Evolutionary conservation across 2,329 filamentous ascomycete genomes (phyloP), one percentile per base, ranked within the genome.

Genomic region (Chaetomium sp.): DNA sequence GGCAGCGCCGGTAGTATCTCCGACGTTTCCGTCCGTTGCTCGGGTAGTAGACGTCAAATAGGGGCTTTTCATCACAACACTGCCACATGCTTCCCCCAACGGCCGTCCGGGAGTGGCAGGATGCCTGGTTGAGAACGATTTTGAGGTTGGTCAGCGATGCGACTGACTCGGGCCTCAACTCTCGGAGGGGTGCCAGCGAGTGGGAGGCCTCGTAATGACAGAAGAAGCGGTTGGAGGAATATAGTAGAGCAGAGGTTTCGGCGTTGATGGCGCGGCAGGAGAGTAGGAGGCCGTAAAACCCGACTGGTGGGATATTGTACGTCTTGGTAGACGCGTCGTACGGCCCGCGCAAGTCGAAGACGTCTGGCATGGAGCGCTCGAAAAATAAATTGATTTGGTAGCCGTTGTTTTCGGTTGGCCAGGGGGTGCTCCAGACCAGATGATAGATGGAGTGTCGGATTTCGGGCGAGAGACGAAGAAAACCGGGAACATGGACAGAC

Each of bases 51-150:
- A 56, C 19, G 7, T 19, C n/a, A 12, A 25, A 38, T 25, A 19
- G 16, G 31, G 21, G 2, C 23, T 2, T 29, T 4, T 13, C 5
- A 4, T 45, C 23, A n/a, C 49, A 54, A 35, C 49, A 60, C 13
- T 3, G 7, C 2, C 16, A n/a, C 6, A 1, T 2, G 12, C 9
- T 3, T 9, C 10, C 16, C 31, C 16, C 31, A 2, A 5, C n/a
- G 2, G 10, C 5, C 6, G 8, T 8, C 1, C 29, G 21, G 23
- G 31, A 21, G 9, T 64, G 63, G n/a, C 63, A 64, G 3, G 62
- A 64, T 3, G 21, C 1, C 31, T 64, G 57, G 38, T 64, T 64
- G 23, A 64, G 57, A 2, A 64, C 16, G 9, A 65, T n/a, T 21
- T 49, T 35, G 29, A 62, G 33, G 42, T 50, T 29, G 13, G 27